phyloP scores from a whole-genome alignment of 495 filamentous ascomycete species.

The Hypoxylon rickii region DNA sequence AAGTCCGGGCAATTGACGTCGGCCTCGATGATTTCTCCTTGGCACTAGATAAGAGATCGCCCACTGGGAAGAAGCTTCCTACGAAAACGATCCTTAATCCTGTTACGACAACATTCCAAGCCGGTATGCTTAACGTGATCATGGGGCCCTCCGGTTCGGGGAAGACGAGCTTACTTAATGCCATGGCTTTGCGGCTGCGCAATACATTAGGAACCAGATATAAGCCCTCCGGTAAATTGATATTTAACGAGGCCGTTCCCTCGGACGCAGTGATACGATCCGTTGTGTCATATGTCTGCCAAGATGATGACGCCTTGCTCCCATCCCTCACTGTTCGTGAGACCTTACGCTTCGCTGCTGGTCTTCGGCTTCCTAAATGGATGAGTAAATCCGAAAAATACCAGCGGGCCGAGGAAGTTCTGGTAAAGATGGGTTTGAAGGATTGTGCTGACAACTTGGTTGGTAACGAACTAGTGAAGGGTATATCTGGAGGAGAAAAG shows the following conservation, averaged over 20 bases:
- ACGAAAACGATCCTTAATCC: slow-evolving; percentile 65
- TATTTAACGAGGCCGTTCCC: slow-evolving; percentile 68
- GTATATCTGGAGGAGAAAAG: slow-evolving; percentile 79
- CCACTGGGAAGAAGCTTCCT: slow-evolving; percentile 48
- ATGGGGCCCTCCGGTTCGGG: slow-evolving; percentile 79
- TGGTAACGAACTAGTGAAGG: slow-evolving; percentile 71
- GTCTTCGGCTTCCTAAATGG: slow-evolving; percentile 67
- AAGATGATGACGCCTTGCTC: slow-evolving; percentile 75
- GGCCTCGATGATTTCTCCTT: slow-evolving; percentile 63
- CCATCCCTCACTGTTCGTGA: slow-evolving; percentile 76
- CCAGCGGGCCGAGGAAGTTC: slow-evolving; percentile 67
- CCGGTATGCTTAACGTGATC: slow-evolving; percentile 71
- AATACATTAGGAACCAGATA: slow-evolving; percentile 61
- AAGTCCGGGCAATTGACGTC: slow-evolving; percentile 63
- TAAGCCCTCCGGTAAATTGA: slow-evolving; percentile 58
- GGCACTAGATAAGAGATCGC: slow-evolving; percentile 61
- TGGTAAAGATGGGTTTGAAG: slow-evolving; percentile 74
- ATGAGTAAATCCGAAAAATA: slow-evolving; percentile 68
- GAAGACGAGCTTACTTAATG: slow-evolving; percentile 72
- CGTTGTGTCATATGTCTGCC: slow-evolving; percentile 73
- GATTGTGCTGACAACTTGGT: slow-evolving; percentile 77
- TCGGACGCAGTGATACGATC: slow-evolving; percentile 68
- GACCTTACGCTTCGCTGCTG: slow-evolving; percentile 69
- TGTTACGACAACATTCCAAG: slow-evolving; percentile 63
- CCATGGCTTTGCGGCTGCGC: slow-evolving; percentile 66